Conservation (phyloP, 495 filamentous ascomycete species). For the Neurospora sp. region DNA sequence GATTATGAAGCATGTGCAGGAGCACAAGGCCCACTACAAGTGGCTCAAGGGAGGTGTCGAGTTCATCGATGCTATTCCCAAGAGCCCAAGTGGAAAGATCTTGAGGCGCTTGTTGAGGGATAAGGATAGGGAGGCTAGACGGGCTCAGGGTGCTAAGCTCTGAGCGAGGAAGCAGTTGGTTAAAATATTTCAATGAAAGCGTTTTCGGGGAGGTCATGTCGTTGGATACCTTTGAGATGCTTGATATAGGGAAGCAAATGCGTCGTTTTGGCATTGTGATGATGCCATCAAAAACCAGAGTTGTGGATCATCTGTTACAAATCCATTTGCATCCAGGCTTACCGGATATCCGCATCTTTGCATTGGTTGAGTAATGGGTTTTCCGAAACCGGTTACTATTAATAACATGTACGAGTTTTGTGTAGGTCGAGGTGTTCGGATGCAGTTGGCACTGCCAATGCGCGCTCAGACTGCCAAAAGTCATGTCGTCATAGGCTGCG, state of each 20-base stretch:
- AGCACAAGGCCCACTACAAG: conserved; percentile 81
- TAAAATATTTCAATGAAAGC: background rate
- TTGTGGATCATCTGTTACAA: background rate
- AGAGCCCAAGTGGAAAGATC: conserved; percentile 92
- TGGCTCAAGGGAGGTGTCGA: conserved; percentile 78
- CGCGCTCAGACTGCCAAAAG: background rate
- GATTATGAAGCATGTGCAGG: conserved; percentile 67
- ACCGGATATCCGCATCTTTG: background rate
- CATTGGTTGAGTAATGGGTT: no score
- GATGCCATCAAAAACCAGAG: background rate
- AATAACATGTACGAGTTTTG: background rate
- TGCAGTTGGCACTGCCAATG: background rate
- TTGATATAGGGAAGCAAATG: background rate
- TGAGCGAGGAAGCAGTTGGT: conserved; percentile 7
- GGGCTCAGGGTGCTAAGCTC: conserved; percentile 46
- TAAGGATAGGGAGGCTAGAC: conserved; percentile 59
- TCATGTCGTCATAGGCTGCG: background rate
- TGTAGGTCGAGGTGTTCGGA: background rate
- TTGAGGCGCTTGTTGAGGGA: conserved; percentile 71
- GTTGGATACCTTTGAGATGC: background rate
- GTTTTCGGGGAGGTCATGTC: background rate
- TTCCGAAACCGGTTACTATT: background rate
- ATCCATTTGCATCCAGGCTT: background rate
- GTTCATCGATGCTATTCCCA: conserved; percentile 69
- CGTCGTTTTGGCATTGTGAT: background rate